Percentiles rank a stretch among this genome's conserved stretches.
These are phyloP conservation scores for Primulina huaijiensis DNA, from an alignment of 257 asterid species.

Conservation along the genomic window DNA sequence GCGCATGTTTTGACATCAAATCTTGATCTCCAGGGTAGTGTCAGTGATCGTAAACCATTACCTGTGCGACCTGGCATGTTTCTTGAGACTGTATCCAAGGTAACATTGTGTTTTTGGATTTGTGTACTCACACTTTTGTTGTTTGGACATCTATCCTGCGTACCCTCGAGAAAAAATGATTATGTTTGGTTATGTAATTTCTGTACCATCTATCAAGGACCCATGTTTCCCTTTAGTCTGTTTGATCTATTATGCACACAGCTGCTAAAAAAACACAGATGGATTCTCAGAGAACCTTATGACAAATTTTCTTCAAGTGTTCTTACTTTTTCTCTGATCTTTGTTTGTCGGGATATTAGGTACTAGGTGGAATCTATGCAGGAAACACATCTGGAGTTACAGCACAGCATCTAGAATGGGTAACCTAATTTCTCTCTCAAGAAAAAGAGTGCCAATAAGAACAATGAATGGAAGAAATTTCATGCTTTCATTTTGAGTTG, in stretches of 20 bases:
- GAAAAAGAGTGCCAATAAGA: neutral
- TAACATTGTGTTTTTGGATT: conserved; percentile 27
- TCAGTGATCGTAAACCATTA: conserved; percentile 64
- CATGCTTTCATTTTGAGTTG: neutral
- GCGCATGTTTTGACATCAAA: conserved; percentile 31
- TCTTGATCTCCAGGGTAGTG: conserved; percentile 66
- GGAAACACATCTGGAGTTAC: conserved; percentile 80
- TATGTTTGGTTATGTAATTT: conserved; percentile 4
- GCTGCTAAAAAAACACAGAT: no score
- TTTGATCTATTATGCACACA: neutral
- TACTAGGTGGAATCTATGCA: conserved; percentile 79
- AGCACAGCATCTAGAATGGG: conserved; percentile 97
- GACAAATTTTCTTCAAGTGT: neutral
- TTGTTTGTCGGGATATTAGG: conserved; percentile 46
- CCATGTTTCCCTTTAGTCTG: neutral
- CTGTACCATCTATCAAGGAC: neutral
- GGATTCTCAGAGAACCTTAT: neutral
- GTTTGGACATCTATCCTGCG: conserved; percentile 3
- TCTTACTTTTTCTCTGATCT: conserved; percentile 21
- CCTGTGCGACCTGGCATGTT: conserved; percentile 99
- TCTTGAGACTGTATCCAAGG: conserved; percentile 97
- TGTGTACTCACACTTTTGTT: neutral
- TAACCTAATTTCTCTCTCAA: conserved; percentile 21
- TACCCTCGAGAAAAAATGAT: neutral
- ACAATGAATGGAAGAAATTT: neutral